phyloP scores from a whole-genome alignment of 192 early-diverging fungal genomes.

The Kickxella alabastrina region DNA sequence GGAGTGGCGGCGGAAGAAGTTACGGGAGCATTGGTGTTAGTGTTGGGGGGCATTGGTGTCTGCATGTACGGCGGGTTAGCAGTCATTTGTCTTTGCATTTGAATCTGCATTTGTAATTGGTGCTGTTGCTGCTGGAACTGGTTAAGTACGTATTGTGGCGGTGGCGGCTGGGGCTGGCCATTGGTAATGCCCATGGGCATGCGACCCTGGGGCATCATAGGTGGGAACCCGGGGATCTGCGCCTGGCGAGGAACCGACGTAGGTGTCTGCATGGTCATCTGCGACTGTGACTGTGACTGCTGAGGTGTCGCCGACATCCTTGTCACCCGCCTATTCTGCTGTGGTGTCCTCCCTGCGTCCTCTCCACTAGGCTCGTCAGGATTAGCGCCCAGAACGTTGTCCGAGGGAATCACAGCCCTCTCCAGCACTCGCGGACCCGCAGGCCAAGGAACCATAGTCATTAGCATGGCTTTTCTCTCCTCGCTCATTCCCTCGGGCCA shows the following conservation, averaged over 20 bases:
- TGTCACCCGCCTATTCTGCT: constrained; percentile 31
- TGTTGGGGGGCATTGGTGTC: neutral
- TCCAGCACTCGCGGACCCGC: constrained; percentile 26
- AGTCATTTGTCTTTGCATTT: neutral
- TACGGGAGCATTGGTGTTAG: too few species aligned
- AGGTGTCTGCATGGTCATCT: neutral
- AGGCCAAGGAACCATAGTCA: constrained; percentile 23
- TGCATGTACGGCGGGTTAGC: neutral
- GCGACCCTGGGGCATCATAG: constrained; percentile 31
- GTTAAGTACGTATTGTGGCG: constrained; percentile 10
- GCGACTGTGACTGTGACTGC: neutral
- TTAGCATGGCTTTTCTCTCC: constrained; percentile 26
- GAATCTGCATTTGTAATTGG: constrained; percentile 5
- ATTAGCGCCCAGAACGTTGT: constrained; percentile 8
- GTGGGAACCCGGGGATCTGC: constrained; percentile 28
- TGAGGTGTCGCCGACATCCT: constrained; percentile 16
- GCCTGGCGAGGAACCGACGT: constrained; percentile 7
- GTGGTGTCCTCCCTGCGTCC: constrained; percentile 13
- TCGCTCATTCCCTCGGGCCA: constrained; percentile 35
- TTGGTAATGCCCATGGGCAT: constrained; percentile 8
- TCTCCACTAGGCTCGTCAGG: constrained; percentile 1
- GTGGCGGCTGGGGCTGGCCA: constrained; percentile 9
- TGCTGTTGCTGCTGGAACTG: constrained; percentile 1
- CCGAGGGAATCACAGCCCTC: too few species aligned
- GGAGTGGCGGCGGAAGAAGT: neutral